These are phyloP conservation scores for Auricularia sp. DNA, from an alignment of 768 basidiomycete species.

Conservation along the genomic window DNA sequence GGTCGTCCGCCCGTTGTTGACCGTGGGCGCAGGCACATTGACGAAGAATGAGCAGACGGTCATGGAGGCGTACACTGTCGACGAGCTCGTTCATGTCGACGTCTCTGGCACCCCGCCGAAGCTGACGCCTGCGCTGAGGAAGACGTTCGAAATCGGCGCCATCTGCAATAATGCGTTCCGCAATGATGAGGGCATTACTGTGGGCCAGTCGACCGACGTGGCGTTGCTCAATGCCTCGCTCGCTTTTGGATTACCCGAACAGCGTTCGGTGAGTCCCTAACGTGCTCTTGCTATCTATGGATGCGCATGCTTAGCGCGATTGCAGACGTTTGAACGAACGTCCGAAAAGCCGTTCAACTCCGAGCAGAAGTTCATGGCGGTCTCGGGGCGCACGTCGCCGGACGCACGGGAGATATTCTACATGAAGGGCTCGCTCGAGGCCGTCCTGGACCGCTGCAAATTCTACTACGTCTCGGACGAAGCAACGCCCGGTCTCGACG, in stretches of 20 bases:
- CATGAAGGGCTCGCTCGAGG: conserved; percentile 87
- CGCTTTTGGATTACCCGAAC: conserved; percentile 56
- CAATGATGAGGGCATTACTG: conserved; percentile 60
- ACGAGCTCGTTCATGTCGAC: conserved; percentile 65
- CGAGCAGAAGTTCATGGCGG: conserved; percentile 88
- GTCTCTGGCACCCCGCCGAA: conserved; percentile 32
- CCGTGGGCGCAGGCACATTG: conserved; percentile 50
- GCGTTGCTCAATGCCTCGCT: conserved; percentile 75
- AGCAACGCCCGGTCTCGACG: conserved; percentile 75
- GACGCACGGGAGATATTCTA: conserved; percentile 67
- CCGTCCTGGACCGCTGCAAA: conserved; percentile 74
- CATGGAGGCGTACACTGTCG: conserved; percentile 77
- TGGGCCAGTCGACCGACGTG: conserved; percentile 90
- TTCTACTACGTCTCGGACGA: conserved; percentile 84
- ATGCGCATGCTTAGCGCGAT: not conserved
- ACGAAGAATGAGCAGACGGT: conserved; percentile 97
- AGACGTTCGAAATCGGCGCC: conserved; percentile 71
- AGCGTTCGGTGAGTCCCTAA: conserved; percentile 49
- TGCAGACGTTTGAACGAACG: conserved; percentile 55
- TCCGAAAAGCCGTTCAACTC: conserved; percentile 87
- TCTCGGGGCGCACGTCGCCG: conserved; percentile 45
- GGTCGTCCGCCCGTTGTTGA: not conserved
- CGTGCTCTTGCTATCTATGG: not conserved
- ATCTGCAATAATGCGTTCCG: conserved; percentile 83
- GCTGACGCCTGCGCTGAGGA: conserved; percentile 57